Evolutionary conservation across 2,329 filamentous ascomycete species (phyloP).

Genomic region (Hirsutella rhossiliensis): DNA sequence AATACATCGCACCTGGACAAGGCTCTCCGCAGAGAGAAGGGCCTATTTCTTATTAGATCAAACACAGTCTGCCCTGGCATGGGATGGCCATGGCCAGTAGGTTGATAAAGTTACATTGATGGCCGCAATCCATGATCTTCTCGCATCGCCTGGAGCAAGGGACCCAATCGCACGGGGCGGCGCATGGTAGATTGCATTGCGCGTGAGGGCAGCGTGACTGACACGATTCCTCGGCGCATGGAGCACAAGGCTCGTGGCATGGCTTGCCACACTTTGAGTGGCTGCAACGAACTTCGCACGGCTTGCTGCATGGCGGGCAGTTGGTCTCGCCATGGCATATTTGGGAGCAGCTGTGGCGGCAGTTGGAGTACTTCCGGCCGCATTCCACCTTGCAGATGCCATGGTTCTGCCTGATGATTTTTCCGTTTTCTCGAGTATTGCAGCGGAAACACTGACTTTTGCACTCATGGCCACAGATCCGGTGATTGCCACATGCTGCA

Average conservation of each 20-base stretch:
- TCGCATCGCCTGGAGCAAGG: conserved; percentile 52
- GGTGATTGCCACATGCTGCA: conserved; percentile 27
- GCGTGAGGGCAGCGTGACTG: conserved; percentile 42
- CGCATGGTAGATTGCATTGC: conserved; percentile 43
- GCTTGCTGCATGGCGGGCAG: conserved; percentile 33
- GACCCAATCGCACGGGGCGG: conserved; percentile 53
- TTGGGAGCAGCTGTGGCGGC: conserved; percentile 39
- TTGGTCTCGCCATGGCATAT: conserved; percentile 37
- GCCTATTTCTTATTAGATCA: conserved; percentile 5
- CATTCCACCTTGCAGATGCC: conserved; percentile 35
- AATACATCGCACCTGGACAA: conserved; percentile 41
- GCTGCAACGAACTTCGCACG: conserved; percentile 43
- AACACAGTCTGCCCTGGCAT: no score
- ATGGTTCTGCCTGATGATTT: conserved; percentile 26
- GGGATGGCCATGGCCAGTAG: no score
- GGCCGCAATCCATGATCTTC: conserved; percentile 40
- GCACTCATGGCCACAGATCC: conserved; percentile 50
- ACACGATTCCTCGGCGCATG: conserved; percentile 45
- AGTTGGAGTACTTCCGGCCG: conserved; percentile 36
- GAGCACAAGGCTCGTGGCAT: conserved; percentile 49
- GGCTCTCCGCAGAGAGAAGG: conserved; percentile 53
- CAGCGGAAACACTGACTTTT: conserved; percentile 36
- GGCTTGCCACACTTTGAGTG: conserved; percentile 42
- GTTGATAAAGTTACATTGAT: conserved; percentile 33
- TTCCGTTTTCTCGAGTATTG: conserved; percentile 19